Base-by-base conservation (phyloP, 140 eudicot species). In the Bidens hawaiensis region DNA sequence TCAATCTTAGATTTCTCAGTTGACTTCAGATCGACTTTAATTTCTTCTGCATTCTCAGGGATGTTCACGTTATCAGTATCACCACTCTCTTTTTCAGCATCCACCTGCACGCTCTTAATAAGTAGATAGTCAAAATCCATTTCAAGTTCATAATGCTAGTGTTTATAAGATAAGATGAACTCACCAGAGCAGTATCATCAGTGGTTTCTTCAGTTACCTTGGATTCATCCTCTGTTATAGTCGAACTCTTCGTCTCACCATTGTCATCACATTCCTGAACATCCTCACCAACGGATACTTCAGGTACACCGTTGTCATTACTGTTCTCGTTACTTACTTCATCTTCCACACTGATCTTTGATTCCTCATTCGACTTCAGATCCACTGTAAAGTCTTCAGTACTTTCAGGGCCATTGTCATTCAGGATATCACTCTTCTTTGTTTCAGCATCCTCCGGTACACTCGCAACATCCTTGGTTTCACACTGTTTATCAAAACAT, bases 231-330 rank as follows among this genome's bases (percentile, higher is more conserved):
- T 57, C 56, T 23, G 30, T 25, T 36, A 49, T 47, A 34, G 48
- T 48, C 2, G 18, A 46, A 25, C 45, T 47, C 63, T 12, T 25
- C 14, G 1, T 66, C 58, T 49, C 58, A 38, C 22, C 40, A 59
- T 27, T 22, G 16, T 54, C 71, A 30, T 25, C 70, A 42, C 34
- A 34, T 52, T 40, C 58, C 18, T 69, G 61, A 33, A 21, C 61
- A 59, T 70, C 53, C 34, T 17, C 61, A 6, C 36, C 9, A 1
- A 46, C 25, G 5, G 22, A 9, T 38, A 4, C 64, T 40, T 51
- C 58, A 26, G 36, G 11, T 62, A 62, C 6, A 51, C 27, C 27
- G 19, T 62, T 51, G 63, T 57, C 63, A 40, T 61, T 71, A 18
- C 47, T 50, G 65, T 26, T 62, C 28, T 42, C 31, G 0, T 52